phyloP scores from a whole-genome alignment of 2,329 filamentous ascomycete species.

The Colletotrichum echinochloae region DNA sequence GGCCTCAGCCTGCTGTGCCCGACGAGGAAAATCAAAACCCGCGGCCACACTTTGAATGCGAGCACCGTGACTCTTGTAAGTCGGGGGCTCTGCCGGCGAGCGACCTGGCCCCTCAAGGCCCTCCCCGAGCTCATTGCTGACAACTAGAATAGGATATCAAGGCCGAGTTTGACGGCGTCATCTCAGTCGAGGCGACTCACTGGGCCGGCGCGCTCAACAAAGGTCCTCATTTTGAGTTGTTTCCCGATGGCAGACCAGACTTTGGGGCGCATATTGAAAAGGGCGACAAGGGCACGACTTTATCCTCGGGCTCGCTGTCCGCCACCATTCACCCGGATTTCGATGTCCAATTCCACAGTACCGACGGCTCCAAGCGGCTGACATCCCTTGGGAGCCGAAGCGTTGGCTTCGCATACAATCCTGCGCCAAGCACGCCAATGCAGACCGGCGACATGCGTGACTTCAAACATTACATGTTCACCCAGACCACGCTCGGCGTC shows the following conservation, averaged over 20 bases:
- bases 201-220: conserved; percentile 53
- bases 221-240: conserved; percentile 55
- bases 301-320: conserved; percentile 51
- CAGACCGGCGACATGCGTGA: conserved; percentile 53
- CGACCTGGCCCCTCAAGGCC: background rate
- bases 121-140: conserved; percentile 8
- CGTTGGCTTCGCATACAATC: conserved; percentile 54
- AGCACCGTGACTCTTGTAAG: conserved; percentile 60
- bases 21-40: conserved; percentile 62
- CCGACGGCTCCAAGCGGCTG: conserved; percentile 51
- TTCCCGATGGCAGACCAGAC: conserved; percentile 50
- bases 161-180: conserved; percentile 54
- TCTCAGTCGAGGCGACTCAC: conserved; percentile 55
- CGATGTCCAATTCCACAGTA: conserved; percentile 54
- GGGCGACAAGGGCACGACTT: conserved; percentile 51
- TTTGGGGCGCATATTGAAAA: conserved; percentile 47
- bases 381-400: conserved; percentile 55
- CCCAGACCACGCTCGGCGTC: conserved; percentile 65
- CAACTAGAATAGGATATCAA: conserved; percentile 46
- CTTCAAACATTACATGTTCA: conserved; percentile 68
- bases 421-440: conserved; percentile 50
- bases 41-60: conserved; percentile 68
- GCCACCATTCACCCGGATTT: conserved; percentile 53
- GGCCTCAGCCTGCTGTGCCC: conserved; percentile 68
- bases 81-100: background rate